Evolutionary conservation across 495 filamentous ascomycete genomes (phyloP).

Genomic region (Collariella sp.): DNA sequence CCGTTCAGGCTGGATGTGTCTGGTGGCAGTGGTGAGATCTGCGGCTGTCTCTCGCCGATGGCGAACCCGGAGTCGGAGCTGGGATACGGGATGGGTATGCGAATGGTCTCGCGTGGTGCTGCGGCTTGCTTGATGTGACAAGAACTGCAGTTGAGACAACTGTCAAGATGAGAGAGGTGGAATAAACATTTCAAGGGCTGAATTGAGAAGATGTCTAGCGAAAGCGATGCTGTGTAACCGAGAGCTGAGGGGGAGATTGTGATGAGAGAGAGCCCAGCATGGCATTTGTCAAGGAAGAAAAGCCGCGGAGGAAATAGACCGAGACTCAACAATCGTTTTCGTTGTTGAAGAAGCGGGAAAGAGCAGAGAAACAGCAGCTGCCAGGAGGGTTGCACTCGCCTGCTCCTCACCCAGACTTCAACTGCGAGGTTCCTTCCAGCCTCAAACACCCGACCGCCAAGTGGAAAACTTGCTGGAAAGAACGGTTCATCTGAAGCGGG

Average conservation of each 20-base stretch:
- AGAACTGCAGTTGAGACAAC: neutral
- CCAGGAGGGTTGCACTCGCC: too few species aligned
- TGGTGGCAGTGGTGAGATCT: neutral
- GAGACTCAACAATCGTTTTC: too few species aligned
- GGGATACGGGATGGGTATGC: neutral
- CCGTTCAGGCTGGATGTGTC: neutral
- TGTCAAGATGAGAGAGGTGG: neutral
- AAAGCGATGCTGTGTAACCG: neutral
- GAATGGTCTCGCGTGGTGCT: neutral
- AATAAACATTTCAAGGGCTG: neutral
- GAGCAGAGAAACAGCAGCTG: too few species aligned
- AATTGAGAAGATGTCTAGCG: neutral
- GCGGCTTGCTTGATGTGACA: neutral
- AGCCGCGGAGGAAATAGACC: neutral
- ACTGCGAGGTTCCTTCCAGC: too few species aligned
- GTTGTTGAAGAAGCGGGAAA: too few species aligned
- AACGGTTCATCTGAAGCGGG: too few species aligned
- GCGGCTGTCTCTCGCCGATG: neutral
- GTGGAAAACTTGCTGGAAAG: too few species aligned
- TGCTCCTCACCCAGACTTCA: too few species aligned
- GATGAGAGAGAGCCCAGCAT: neutral
- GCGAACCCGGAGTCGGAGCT: neutral
- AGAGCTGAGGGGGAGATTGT: neutral
- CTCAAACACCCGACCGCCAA: too few species aligned
- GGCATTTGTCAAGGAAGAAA: neutral